Conservation (phyloP, 2,329 filamentous ascomycete species). For the Iodosphaeria phyllophila region DNA sequence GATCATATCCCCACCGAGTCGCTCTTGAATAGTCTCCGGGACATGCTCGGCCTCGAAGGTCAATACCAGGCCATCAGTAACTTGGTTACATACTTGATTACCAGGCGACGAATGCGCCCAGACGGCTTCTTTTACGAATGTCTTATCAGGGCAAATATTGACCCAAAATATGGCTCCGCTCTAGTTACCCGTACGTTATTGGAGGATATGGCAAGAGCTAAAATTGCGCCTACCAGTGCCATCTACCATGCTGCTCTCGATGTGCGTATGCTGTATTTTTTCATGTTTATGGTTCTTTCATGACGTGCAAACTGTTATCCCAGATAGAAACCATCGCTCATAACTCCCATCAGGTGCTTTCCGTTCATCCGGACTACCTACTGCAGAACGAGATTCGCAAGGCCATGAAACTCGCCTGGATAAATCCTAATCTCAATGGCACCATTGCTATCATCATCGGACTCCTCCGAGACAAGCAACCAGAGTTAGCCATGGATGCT, state of each 20-base stretch:
- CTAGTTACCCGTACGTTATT: conserved; percentile 43
- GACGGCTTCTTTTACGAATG: conserved; percentile 51
- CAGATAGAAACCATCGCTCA: conserved; percentile 1
- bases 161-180: conserved; percentile 44
- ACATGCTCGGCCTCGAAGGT: conserved; percentile 16
- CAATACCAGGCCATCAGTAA: conserved; percentile 18
- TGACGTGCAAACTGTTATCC: conserved; percentile 1
- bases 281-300: conserved; percentile 6
- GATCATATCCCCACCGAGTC: conserved; percentile 13
- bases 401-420: conserved; percentile 59
- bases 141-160: conserved; percentile 53
- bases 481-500: conserved; percentile 59
- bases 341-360: conserved; percentile 33
- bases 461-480: conserved; percentile 61
- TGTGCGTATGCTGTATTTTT: no score
- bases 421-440: conserved; percentile 39
- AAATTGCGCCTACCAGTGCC: conserved; percentile 42
- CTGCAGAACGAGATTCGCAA: conserved; percentile 52
- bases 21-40: conserved; percentile 29
- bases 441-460: conserved; percentile 53
- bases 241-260: conserved; percentile 57
- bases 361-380: conserved; percentile 72
- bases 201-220: conserved; percentile 46
- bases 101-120: conserved; percentile 31
- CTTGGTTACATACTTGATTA: conserved; percentile 39